Evolutionary conservation across 192 early-diverging fungal species (phyloP).

Genomic region (Rhizoclosmatium sp.): DNA sequence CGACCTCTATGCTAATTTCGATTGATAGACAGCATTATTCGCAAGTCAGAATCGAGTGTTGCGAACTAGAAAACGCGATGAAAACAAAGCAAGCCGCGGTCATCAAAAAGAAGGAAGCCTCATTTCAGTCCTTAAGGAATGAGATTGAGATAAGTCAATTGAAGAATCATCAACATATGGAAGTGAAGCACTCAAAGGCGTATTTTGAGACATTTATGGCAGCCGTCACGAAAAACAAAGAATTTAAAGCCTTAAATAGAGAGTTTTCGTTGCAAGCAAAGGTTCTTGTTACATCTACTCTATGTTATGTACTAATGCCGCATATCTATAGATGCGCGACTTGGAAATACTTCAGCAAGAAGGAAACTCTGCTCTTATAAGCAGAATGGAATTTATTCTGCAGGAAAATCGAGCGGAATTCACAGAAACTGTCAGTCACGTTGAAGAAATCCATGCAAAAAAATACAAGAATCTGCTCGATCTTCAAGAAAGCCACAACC

Average conservation of each 20-base stretch:
- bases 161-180: background rate
- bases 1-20: background rate
- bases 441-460: constrained; percentile 6
- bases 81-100: constrained; percentile 24
- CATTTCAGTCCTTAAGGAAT: constrained; percentile 21
- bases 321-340: background rate
- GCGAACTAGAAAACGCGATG: constrained; percentile 37
- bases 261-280: constrained; percentile 9
- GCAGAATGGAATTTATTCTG: background rate
- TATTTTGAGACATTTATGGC: constrained; percentile 3
- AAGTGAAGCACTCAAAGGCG: background rate
- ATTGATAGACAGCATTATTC: background rate
- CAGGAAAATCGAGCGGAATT: background rate
- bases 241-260: background rate
- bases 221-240: background rate
- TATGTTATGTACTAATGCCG: background rate
- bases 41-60: background rate
- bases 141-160: constrained; percentile 18
- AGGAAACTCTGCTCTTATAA: background rate
- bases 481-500: constrained; percentile 9
- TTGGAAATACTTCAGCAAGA: constrained; percentile 4
- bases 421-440: background rate
- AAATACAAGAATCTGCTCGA: background rate
- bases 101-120: constrained; percentile 33
- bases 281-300: background rate